These are phyloP conservation scores for Peronospora belbahrii DNA, from an alignment of 352 stramenopile genomes.

Conservation along the genomic window DNA sequence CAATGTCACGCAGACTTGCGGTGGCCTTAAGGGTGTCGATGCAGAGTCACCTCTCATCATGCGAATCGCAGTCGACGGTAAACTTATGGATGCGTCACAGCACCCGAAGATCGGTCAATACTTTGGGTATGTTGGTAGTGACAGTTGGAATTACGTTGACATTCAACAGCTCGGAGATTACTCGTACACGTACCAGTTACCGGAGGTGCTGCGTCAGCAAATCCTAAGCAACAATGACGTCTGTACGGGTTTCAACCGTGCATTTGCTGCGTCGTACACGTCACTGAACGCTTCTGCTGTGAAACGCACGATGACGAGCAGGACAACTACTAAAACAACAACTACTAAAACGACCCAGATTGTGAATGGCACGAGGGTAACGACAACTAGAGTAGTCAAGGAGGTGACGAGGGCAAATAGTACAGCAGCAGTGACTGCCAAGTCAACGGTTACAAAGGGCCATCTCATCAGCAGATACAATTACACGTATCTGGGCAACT, in stretches of 20 bases:
- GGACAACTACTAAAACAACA: slow-evolving; percentile 36
- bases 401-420: slow-evolving; percentile 28
- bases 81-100: slow-evolving; percentile 42
- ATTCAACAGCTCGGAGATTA: slow-evolving; percentile 57
- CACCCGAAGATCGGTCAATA: slow-evolving; percentile 60
- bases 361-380: slow-evolving; percentile 46
- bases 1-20: slow-evolving; percentile 37
- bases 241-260: slow-evolving; percentile 47
- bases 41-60: slow-evolving; percentile 32
- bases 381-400: slow-evolving; percentile 44
- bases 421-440: slow-evolving; percentile 21
- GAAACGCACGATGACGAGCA: slow-evolving; percentile 36
- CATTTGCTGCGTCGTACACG: slow-evolving; percentile 35
- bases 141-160: slow-evolving; percentile 57
- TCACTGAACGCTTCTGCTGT: slow-evolving; percentile 28
- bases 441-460: slow-evolving; percentile 21
- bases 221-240: slow-evolving; percentile 58
- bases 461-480: slow-evolving; percentile 31
- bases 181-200: slow-evolving; percentile 67
- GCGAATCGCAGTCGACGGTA: slow-evolving; percentile 32
- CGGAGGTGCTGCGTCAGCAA: slow-evolving; percentile 48
- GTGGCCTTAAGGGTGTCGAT: slow-evolving; percentile 33
- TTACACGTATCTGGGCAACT: slow-evolving; percentile 47
- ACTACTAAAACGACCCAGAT: slow-evolving; percentile 39
- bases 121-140: slow-evolving; percentile 45